Evolutionary conservation across 306 rosid species (phyloP).

Genomic region (Hippophae gyantsensis): DNA sequence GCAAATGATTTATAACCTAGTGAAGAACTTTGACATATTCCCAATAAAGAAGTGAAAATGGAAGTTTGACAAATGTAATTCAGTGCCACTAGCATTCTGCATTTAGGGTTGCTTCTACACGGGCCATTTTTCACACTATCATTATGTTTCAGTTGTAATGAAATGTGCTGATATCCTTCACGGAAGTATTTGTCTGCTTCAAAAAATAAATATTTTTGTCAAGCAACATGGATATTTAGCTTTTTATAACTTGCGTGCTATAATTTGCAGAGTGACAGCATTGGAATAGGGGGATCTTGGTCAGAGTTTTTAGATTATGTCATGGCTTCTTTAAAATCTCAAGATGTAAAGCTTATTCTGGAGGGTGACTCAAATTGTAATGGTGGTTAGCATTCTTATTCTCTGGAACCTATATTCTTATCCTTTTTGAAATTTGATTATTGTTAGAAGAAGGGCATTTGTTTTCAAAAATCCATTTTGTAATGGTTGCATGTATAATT

Average conservation of each 20-base stretch:
- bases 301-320: slow-evolving; percentile 69
- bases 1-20: too few species aligned
- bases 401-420: slow-evolving; percentile 1
- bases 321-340: slow-evolving; percentile 51
- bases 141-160: too few species aligned
- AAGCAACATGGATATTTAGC: background rate
- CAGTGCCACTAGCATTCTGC: too few species aligned
- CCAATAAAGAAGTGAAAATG: too few species aligned
- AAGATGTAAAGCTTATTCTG: slow-evolving; percentile 55
- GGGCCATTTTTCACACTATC: too few species aligned
- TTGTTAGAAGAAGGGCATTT: background rate
- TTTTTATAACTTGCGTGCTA: background rate
- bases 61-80: too few species aligned
- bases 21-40: too few species aligned
- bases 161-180: background rate
- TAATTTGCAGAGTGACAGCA: slow-evolving; percentile 60
- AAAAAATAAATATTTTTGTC: background rate
- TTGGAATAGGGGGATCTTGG: slow-evolving; percentile 82
- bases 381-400: slow-evolving; percentile 18
- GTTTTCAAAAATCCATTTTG: background rate
- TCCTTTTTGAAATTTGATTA: slow-evolving; percentile 2
- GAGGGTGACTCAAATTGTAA: slow-evolving; percentile 33
- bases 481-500: background rate
- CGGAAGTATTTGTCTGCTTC: background rate
- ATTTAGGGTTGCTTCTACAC: too few species aligned